These are phyloP conservation scores for Geotrichum fermentans DNA, from an alignment of 1,139 yeast genomes.

Conservation along the genomic window DNA sequence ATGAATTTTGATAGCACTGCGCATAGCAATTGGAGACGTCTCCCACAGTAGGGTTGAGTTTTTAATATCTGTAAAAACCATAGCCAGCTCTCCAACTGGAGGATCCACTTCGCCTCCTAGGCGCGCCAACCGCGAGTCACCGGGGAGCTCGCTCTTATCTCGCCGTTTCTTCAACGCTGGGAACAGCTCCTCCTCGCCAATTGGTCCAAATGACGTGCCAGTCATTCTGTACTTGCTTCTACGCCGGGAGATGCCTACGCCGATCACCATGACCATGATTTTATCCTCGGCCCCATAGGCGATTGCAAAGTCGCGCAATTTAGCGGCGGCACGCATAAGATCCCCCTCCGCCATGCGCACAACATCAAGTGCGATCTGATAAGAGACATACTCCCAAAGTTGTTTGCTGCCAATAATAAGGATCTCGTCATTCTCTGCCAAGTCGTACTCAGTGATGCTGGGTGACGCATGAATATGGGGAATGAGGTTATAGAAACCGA, in stretches of 20 bases:
- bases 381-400: slow-evolving; percentile 79
- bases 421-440: slow-evolving; percentile 74
- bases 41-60: slow-evolving; percentile 95
- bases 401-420: slow-evolving; percentile 80
- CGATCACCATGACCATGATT: slow-evolving; percentile 77
- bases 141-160: slow-evolving; percentile 52
- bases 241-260: slow-evolving; percentile 45
- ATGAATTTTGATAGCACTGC: slow-evolving; percentile 92
- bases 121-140: slow-evolving; percentile 76
- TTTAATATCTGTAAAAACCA: slow-evolving; percentile 95
- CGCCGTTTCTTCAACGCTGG: slow-evolving; percentile 48
- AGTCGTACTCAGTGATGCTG: slow-evolving; percentile 55
- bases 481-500: slow-evolving; percentile 78
- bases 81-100: slow-evolving; percentile 89
- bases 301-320: slow-evolving; percentile 87
- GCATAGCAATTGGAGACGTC: slow-evolving; percentile 85
- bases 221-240: slow-evolving; percentile 33
- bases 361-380: slow-evolving; percentile 85
- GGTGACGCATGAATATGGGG: slow-evolving; percentile 94
- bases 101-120: slow-evolving; percentile 91
- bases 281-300: slow-evolving; percentile 85
- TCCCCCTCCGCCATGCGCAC: slow-evolving; percentile 79
- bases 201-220: slow-evolving; percentile 12
- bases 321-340: slow-evolving; percentile 90
- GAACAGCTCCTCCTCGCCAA: slow-evolving; percentile 45